A percentile compares a stretch with the other conserved stretches of the same genome.
These are phyloP conservation scores for Eudorina sp. DNA, from an alignment of 139 green algal genomes.

Conservation along the genomic window DNA sequence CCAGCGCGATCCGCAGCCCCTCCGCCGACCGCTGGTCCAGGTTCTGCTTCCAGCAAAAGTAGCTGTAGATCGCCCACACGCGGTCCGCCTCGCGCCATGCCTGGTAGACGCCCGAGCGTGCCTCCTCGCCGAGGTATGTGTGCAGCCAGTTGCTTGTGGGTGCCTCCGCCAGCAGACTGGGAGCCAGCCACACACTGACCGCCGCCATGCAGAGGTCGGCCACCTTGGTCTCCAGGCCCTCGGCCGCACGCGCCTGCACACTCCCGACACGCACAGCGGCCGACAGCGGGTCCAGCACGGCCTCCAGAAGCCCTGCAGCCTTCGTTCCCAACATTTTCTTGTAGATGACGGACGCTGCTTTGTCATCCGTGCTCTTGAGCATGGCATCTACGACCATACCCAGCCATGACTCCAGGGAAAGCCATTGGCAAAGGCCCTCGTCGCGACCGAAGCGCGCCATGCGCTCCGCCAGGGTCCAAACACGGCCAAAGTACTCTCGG, in stretches of 20 bases:
- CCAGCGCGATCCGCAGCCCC: conserved; percentile 11
- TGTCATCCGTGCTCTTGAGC: conserved; percentile 16
- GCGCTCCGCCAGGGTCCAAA: conserved; percentile 46
- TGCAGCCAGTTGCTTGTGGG: conserved; percentile 22
- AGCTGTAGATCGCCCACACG: conserved; percentile 23
- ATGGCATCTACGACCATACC: conserved; percentile 39
- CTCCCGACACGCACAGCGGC: background rate
- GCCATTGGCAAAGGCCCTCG: conserved; percentile 24
- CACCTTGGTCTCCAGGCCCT: conserved; percentile 27
- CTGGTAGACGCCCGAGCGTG: conserved; percentile 4
- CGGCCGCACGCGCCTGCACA: background rate
- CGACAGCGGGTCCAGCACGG: background rate
- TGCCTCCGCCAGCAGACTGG: conserved; percentile 2
- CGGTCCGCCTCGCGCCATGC: conserved; percentile 18
- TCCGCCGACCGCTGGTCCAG: conserved; percentile 16
- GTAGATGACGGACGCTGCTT: background rate
- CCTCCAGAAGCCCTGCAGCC: conserved; percentile 17
- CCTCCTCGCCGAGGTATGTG: conserved; percentile 7
- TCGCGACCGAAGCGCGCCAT: conserved; percentile 18
- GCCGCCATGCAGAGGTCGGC: conserved; percentile 8
- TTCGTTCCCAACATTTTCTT: conserved; percentile 20
- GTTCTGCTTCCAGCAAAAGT: conserved; percentile 37
- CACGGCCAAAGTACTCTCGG: conserved; percentile 40
- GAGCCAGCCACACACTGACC: background rate
- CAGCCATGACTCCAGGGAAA: conserved; percentile 33